Percentiles rank a stretch among this genome's conserved stretches.
Conservation (phyloP, 164 flowering plant genomes). For the Vitis amurensis region DNA sequence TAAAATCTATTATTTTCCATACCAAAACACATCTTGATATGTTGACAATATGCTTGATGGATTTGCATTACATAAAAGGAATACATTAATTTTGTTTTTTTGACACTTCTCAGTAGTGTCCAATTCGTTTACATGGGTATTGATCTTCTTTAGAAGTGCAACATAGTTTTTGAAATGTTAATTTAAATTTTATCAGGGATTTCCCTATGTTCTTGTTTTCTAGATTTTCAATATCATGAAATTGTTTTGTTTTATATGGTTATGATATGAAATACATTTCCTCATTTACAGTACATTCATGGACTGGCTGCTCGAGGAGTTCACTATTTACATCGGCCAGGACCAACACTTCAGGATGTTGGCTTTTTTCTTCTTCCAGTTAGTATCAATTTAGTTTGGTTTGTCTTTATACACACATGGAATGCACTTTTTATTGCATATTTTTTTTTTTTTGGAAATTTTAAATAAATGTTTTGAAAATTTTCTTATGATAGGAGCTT, state of each 20-base stretch:
- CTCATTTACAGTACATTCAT: conserved; percentile 74
- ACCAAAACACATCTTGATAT: too few relatives aligned
- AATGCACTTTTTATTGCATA: not conserved
- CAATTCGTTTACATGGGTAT: too few relatives aligned
- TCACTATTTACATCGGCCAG: conserved; percentile 94
- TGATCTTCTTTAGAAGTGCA: too few relatives aligned
- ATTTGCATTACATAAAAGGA: too few relatives aligned
- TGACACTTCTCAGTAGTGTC: too few relatives aligned
- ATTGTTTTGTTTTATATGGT: not conserved
- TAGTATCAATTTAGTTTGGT: conserved; percentile 18
- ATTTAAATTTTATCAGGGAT: too few relatives aligned
- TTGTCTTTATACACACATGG: not conserved
- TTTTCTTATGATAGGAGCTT: conserved; percentile 58
- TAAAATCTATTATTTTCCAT: too few relatives aligned
- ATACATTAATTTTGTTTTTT: too few relatives aligned
- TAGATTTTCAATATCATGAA: not conserved
- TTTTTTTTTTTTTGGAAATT: not conserved
- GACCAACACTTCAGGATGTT: conserved; percentile 89
- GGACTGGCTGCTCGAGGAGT: conserved; percentile 98
- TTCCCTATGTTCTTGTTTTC: not conserved
- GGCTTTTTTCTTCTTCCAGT: conserved; percentile 94
- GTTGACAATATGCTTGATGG: too few relatives aligned
- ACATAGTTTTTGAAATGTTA: too few relatives aligned
- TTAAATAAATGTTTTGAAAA: not conserved
- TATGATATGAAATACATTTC: not conserved